These are phyloP conservation scores for Fusarium humuli DNA, from an alignment of 2,329 filamentous ascomycete genomes.

Conservation along the genomic window DNA sequence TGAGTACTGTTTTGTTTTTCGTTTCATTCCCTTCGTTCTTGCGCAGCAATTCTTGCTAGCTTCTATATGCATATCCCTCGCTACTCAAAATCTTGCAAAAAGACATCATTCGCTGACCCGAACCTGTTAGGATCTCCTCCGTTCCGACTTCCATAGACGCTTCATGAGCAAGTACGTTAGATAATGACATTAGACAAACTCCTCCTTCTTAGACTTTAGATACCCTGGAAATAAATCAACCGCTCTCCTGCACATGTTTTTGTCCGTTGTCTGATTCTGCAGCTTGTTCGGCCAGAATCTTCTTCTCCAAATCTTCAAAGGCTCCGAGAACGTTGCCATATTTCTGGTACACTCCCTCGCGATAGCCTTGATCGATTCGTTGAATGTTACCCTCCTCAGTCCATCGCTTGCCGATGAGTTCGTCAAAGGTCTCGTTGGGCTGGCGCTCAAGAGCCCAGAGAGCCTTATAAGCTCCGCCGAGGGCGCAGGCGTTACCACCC, in stretches of 20 bases:
- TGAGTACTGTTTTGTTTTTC: conserved; percentile 56
- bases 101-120: conserved; percentile 36
- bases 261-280: conserved; percentile 16
- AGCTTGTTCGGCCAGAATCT: conserved; percentile 63
- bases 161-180: conserved; percentile 85
- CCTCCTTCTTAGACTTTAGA: conserved; percentile 44
- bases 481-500: conserved; percentile 92
- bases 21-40: conserved; percentile 3
- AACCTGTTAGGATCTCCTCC: conserved; percentile 76
- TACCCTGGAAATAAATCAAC: conserved; percentile 41
- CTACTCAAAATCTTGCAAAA: not conserved
- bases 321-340: conserved; percentile 83
- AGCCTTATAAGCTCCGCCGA: conserved; percentile 95
- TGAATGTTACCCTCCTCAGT: conserved; percentile 84
- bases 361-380: conserved; percentile 85
- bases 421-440: conserved; percentile 82
- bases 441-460: conserved; percentile 86
- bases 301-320: conserved; percentile 80
- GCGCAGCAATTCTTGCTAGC: not conserved
- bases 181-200: conserved; percentile 49
- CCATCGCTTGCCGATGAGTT: conserved; percentile 87
- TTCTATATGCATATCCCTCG: not conserved
- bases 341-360: conserved; percentile 75
- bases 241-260: conserved; percentile 16
- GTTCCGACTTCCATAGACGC: conserved; percentile 96